Percentiles rank a stretch among this genome's conserved stretches.
Conservation (phyloP, 2,329 filamentous ascomycete genomes). For the Cytospora paraplurivora region DNA sequence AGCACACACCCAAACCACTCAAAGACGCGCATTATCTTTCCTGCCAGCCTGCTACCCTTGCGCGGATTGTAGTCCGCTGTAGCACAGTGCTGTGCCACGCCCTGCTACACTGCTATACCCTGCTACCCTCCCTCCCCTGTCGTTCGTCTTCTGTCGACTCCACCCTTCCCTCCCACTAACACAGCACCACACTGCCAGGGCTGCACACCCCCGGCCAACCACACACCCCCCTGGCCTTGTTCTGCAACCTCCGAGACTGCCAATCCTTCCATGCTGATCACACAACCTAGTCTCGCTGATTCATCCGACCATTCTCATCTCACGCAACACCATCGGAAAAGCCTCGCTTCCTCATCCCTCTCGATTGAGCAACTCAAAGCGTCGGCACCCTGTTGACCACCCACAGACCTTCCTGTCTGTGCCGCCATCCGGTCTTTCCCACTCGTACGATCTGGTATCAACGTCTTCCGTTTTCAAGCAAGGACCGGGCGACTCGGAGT, state of each 20-base stretch:
- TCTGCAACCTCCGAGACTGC: slow-evolving; percentile 21
- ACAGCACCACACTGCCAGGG: neutral
- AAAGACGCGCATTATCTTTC: neutral
- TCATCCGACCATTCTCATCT: slow-evolving; percentile 28
- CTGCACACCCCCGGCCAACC: neutral
- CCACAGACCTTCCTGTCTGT: slow-evolving; percentile 17
- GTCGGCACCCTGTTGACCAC: slow-evolving; percentile 22
- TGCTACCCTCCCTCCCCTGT: slow-evolving; percentile 16
- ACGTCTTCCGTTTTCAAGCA: slow-evolving; percentile 12
- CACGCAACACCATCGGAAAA: slow-evolving; percentile 26
- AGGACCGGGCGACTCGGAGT: slow-evolving; percentile 13
- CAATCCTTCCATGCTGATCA: slow-evolving; percentile 27
- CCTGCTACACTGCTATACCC: slow-evolving; percentile 13
- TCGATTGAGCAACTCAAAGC: slow-evolving; percentile 15
- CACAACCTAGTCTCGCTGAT: slow-evolving; percentile 29
- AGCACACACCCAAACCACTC: neutral
- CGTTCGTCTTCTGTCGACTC: slow-evolving; percentile 13
- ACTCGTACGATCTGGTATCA: slow-evolving; percentile 10
- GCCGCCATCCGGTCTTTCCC: slow-evolving; percentile 12
- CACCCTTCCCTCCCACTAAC: slow-evolving; percentile 14
- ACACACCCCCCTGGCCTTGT: slow-evolving; percentile 19
- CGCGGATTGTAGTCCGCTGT: slow-evolving; percentile 7
- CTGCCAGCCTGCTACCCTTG: neutral
- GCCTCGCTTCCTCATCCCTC: slow-evolving; percentile 19
- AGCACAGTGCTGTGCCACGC: slow-evolving; percentile 14